Percentiles rank a stretch among this genome's conserved stretches.
Conservation (phyloP, 768 basidiomycete genomes). For the Aureoboletus auriporus region DNA sequence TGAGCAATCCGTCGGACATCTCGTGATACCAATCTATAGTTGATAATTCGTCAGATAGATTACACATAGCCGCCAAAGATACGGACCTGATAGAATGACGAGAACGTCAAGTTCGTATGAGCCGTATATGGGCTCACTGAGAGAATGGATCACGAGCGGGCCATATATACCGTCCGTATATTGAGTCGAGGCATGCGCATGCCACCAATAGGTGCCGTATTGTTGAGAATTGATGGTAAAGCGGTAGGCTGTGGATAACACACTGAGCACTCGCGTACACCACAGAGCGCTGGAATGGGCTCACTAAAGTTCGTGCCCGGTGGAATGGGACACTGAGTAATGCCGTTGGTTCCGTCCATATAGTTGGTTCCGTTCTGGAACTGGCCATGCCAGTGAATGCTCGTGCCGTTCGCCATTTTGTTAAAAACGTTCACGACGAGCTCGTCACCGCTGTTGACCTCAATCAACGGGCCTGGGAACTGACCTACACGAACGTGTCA, state of each 20-base stretch:
- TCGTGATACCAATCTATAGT: conserved; percentile 32
- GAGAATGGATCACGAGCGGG: conserved; percentile 43
- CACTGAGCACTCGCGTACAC: background rate
- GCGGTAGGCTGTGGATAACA: conserved; percentile 24
- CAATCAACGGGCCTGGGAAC: conserved; percentile 32
- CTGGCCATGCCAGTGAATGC: conserved; percentile 35
- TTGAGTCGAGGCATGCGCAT: conserved; percentile 35
- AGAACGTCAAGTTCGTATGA: conserved; percentile 39
- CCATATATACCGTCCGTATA: conserved; percentile 51
- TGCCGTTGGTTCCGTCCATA: conserved; percentile 44
- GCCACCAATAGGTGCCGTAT: conserved; percentile 49
- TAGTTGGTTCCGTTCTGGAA: conserved; percentile 44
- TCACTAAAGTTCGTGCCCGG: conserved; percentile 40
- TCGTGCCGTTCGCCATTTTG: conserved; percentile 28
- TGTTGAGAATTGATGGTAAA: conserved; percentile 40
- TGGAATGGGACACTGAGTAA: conserved; percentile 54
- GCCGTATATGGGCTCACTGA: conserved; percentile 27
- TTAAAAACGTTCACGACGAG: conserved; percentile 35
- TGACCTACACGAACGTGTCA: conserved; percentile 21
- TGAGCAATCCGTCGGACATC: conserved; percentile 27
- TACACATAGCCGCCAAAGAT: background rate
- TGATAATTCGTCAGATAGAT: background rate
- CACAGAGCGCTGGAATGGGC: background rate
- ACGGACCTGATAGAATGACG: conserved; percentile 34
- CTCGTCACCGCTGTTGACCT: conserved; percentile 33